Percentiles rank a stretch among this genome's conserved stretches.
Evolutionary conservation across 495 filamentous ascomycete species (phyloP).

Genomic region (Tuber microsphaerosporum): DNA sequence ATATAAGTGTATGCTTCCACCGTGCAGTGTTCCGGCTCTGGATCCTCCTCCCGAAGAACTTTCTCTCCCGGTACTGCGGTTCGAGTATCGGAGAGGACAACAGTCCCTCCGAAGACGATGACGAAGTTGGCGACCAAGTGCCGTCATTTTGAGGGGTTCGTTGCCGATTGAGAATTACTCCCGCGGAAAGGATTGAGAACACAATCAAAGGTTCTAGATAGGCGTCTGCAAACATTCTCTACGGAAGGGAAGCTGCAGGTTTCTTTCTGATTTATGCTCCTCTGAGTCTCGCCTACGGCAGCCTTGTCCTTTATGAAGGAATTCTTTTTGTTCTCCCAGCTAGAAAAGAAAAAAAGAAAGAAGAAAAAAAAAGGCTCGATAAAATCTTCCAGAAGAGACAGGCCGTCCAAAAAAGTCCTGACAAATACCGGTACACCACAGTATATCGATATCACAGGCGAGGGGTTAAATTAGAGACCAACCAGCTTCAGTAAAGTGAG

Average conservation of each 20-base stretch:
- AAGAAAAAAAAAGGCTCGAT: background rate
- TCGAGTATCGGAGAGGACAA: constrained; percentile 14
- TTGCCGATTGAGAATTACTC: constrained; percentile 34
- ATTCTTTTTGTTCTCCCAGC: background rate
- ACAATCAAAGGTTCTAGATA: constrained; percentile 36
- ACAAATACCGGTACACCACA: background rate
- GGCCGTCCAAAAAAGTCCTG: background rate
- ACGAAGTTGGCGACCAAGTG: constrained; percentile 20
- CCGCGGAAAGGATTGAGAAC: constrained; percentile 26
- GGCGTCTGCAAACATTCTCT: constrained; percentile 22
- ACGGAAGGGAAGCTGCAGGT: background rate
- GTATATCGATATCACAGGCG: background rate
- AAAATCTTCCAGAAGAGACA: background rate
- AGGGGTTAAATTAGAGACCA: background rate
- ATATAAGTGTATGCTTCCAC: constrained; percentile 26
- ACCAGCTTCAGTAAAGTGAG: background rate
- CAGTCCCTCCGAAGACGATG: constrained; percentile 15
- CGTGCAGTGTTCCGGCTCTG: constrained; percentile 31
- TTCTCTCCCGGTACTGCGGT: constrained; percentile 30
- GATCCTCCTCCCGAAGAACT: constrained; percentile 23
- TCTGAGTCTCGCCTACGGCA: background rate
- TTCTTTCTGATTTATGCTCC: background rate
- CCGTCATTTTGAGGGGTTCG: constrained; percentile 16
- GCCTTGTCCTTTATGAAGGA: background rate
- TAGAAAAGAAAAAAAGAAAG: background rate